Evolutionary conservation across 805 yeast species (phyloP).

Genomic region (Kodamaea fukazawae): DNA sequence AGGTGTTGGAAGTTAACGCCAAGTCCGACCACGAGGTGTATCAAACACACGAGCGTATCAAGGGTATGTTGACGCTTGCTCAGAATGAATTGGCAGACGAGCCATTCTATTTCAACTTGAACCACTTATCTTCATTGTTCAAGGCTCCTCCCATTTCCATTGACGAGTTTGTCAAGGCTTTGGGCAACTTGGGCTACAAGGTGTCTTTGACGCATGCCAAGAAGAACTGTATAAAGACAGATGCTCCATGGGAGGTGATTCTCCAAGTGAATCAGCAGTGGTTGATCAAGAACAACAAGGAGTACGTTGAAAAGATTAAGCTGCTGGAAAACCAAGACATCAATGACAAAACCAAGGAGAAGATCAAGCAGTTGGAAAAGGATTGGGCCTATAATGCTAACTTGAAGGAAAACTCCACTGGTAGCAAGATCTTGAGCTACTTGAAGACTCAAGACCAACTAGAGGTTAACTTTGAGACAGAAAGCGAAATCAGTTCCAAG

Average conservation of each 20-base stretch:
- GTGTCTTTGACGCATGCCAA: conserved; percentile 89
- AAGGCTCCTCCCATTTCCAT: conserved; percentile 84
- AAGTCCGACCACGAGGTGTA: conserved; percentile 55
- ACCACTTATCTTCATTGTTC: conserved; percentile 68
- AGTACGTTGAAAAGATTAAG: conserved; percentile 20
- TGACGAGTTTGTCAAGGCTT: conserved; percentile 66
- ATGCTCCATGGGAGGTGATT: conserved; percentile 80
- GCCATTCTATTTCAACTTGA: conserved; percentile 84
- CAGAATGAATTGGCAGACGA: conserved; percentile 52
- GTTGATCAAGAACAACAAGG: conserved; percentile 34
- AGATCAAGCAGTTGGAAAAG: conserved; percentile 12
- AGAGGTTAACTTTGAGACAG: conserved; percentile 55
- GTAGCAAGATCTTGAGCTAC: conserved; percentile 53
- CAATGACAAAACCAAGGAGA: conserved; percentile 19
- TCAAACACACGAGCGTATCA: conserved; percentile 78
- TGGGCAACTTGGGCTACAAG: conserved; percentile 78
- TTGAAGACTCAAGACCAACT: conserved; percentile 26
- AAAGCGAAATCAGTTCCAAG: conserved; percentile 54
- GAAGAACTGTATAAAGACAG: conserved; percentile 81
- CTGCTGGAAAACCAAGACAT: conserved; percentile 14
- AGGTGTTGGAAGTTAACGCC: conserved; percentile 55
- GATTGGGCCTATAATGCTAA: conserved; percentile 41
- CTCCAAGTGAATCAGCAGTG: conserved; percentile 73
- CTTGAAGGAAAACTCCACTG: conserved; percentile 42
- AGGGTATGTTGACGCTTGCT: conserved; percentile 91